phyloP scores from a whole-genome alignment of 2,329 filamentous ascomycete genomes.

The Epichloe hybrida region DNA sequence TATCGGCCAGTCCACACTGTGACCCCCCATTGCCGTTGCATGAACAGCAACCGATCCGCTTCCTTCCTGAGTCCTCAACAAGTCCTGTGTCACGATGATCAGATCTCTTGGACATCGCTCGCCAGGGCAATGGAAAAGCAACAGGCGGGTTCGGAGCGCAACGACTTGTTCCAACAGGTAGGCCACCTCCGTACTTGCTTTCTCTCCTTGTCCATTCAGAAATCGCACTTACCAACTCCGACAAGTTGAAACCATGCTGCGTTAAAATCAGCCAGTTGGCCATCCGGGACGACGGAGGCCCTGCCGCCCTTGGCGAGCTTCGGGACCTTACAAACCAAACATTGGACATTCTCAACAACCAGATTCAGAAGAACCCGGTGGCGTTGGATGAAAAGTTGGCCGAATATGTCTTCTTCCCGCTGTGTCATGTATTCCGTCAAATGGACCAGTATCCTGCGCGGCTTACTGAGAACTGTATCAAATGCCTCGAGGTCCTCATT shows the following conservation, averaged over 20 bases:
- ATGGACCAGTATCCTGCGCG: slow-evolving; percentile 58
- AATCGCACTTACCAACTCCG: slow-evolving; percentile 1
- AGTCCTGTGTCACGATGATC: too few relatives aligned
- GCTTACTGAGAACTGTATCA: slow-evolving; percentile 62
- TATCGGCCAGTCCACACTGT: neutral
- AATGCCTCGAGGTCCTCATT: slow-evolving; percentile 62
- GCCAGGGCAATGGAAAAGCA: slow-evolving; percentile 8
- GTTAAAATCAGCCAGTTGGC: slow-evolving; percentile 45
- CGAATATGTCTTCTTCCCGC: slow-evolving; percentile 89
- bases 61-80: too few relatives aligned
- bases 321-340: slow-evolving; percentile 32
- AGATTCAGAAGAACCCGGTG: slow-evolving; percentile 28
- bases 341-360: slow-evolving; percentile 30
- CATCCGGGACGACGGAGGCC: slow-evolving; percentile 31
- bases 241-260: slow-evolving; percentile 49
- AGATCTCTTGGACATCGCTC: neutral
- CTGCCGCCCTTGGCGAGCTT: slow-evolving; percentile 28
- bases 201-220: neutral
- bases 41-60: neutral
- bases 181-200: slow-evolving; percentile 9
- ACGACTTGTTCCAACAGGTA: slow-evolving; percentile 25
- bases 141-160: slow-evolving; percentile 11
- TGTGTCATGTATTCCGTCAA: slow-evolving; percentile 73
- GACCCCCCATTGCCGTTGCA: neutral
- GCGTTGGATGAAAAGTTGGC: slow-evolving; percentile 68